Evolutionary conservation across 2,329 filamentous ascomycete species (phyloP), one percentile per base, ranked within the genome.

Genomic region (Diplodia mutila): DNA sequence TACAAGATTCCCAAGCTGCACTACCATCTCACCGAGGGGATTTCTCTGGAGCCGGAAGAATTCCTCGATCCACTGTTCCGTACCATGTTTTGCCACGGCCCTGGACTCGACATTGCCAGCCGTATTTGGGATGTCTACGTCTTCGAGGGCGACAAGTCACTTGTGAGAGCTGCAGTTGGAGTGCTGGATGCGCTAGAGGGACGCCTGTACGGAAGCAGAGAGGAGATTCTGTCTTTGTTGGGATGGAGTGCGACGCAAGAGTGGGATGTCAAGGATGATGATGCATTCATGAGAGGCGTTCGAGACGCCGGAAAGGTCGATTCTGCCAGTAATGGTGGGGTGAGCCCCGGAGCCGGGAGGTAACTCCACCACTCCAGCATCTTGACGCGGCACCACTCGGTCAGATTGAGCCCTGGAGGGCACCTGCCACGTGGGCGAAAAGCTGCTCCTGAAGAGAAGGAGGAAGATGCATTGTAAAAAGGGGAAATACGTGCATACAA

Each of bases 81-180:
- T 6, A 83, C 83, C 18, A 80, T 93, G 6, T 91, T 92, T 75
- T 78, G 76, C 64, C 72, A 73, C 2, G 90, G 90, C 48, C 79
- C 92, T 4, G 85, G 85, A 8, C 83, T 93, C 18, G 91, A 94
- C 73, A 86, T 91, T 71, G 90, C 88, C 4, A 87, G 88, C 1
- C 82, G 92, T 2, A 79, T 95, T 14, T 94, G 91, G 91, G 92
- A 96, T 70, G 87, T 94, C 0, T 93, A 92, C 71, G 88, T 91
- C 3, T 93, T 96, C 71, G 92, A 96, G 75, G 91, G 91, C 29
- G 92, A 96, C 70, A 83, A 86, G 1, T 83, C 91, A 1, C 81
- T 94, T 0, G 85, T 94, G 7, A 83, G 91, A 0, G 90, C 90
- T 1, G 90, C 87, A 0, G 89, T 93, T 0, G 92, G 90, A 0